Conservation (phyloP, 352 stramenopile species). For the Phytophthora citricola region DNA sequence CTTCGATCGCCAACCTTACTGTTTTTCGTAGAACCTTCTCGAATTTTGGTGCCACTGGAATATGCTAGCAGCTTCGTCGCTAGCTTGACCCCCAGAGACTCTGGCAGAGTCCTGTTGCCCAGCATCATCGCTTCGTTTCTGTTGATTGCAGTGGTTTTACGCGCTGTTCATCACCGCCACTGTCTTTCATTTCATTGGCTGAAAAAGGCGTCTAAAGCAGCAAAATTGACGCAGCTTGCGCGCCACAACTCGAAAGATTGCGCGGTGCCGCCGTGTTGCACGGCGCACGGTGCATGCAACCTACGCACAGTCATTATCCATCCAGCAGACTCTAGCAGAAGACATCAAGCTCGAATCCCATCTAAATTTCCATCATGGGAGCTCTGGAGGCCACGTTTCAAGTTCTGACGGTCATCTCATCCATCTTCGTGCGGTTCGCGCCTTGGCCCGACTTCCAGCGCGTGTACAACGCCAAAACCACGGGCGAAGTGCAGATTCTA, state of each 20-base stretch:
- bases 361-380: constrained; percentile 16
- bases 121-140: too few species aligned
- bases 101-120: too few species aligned
- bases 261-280: too few species aligned
- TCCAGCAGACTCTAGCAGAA: constrained; percentile 7
- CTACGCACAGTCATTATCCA: constrained; percentile 15
- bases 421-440: constrained; percentile 71
- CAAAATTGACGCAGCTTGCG: not conserved
- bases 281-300: too few species aligned
- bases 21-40: too few species aligned
- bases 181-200: not conserved
- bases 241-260: too few species aligned
- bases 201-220: too few species aligned
- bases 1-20: too few species aligned
- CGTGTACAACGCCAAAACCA: constrained; percentile 58
- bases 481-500: constrained; percentile 56
- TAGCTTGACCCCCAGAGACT: too few species aligned
- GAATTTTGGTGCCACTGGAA: too few species aligned
- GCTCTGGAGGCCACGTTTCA: constrained; percentile 42
- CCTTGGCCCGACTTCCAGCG: constrained; percentile 60
- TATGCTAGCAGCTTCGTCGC: too few species aligned
- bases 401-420: constrained; percentile 68
- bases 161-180: not conserved
- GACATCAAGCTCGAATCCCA: not conserved
- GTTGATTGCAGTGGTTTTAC: not conserved